Evolutionary conservation across 1,284 basidiomycete genomes (phyloP).

Genomic region (Pyrrhoderma lamaoense): DNA sequence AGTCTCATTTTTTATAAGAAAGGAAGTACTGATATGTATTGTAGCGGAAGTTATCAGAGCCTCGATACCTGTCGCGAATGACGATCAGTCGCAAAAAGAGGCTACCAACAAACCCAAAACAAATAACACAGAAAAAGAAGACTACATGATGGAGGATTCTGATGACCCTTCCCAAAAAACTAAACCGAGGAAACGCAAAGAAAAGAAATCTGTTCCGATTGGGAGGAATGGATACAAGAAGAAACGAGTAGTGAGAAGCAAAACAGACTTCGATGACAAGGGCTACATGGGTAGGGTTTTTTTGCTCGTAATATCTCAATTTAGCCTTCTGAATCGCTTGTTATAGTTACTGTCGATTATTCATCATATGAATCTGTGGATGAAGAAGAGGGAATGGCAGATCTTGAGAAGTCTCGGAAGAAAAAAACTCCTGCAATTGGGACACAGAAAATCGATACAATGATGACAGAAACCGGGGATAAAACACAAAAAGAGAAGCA

Average conservation of each 20-base stretch:
- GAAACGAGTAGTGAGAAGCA: constrained; percentile 52
- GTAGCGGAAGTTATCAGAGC: constrained; percentile 42
- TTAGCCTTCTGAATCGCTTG: not conserved
- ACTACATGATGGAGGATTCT: constrained; percentile 30
- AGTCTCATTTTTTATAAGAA: not conserved
- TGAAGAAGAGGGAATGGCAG: constrained; percentile 39
- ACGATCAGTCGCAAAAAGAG: not conserved
- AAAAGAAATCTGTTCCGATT: constrained; percentile 56
- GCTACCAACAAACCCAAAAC: not conserved
- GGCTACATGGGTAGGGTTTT: constrained; percentile 58
- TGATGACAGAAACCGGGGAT: not conserved
- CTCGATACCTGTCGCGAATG: constrained; percentile 23
- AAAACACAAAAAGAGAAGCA: not conserved
- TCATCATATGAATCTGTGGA: constrained; percentile 73
- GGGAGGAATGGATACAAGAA: constrained; percentile 71
- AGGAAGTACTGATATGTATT: not conserved
- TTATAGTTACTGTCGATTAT: constrained; percentile 65
- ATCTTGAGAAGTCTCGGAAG: constrained; percentile 20
- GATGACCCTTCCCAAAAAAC: constrained; percentile 27
- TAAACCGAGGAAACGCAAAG: constrained; percentile 43
- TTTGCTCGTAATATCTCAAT: not conserved
- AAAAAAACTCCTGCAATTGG: constrained; percentile 28
- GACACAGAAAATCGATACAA: constrained; percentile 12
- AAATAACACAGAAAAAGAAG: constrained; percentile 23
- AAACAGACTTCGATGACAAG: constrained; percentile 48